Evolutionary conservation across 78 protist species (phyloP).

Genomic region (Dictyostelium firmibasis): DNA sequence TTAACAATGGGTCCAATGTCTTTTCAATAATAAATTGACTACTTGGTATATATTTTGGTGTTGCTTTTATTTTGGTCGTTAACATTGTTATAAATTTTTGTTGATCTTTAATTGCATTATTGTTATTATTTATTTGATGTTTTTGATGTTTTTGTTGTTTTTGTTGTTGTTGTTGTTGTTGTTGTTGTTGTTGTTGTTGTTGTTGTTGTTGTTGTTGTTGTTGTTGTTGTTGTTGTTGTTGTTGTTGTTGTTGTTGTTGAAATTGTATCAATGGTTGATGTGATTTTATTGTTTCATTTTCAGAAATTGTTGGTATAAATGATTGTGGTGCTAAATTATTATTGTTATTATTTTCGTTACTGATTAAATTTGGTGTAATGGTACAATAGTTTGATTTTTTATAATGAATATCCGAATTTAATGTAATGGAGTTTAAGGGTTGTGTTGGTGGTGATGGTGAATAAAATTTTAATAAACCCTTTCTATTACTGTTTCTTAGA

Average conservation of each 20-base stretch:
- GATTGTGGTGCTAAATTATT: background rate
- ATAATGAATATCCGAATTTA: background rate
- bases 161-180: background rate
- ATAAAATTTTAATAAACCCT: background rate
- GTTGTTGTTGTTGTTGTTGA: background rate
- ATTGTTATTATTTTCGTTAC: too few relatives aligned
- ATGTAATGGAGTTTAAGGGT: background rate
- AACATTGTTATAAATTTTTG: background rate
- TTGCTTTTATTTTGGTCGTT: background rate
- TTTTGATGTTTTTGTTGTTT: background rate
- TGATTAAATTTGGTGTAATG: background rate
- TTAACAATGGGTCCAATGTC: background rate
- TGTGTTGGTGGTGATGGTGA: too few relatives aligned
- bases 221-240: background rate
- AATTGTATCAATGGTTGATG: background rate
- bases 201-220: background rate
- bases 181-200: background rate
- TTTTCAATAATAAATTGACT: background rate
- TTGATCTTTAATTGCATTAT: background rate
- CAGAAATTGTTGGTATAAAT: background rate
- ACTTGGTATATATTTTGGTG: constrained; percentile 7
- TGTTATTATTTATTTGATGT: background rate
- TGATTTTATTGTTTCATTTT: background rate
- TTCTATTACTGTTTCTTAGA: background rate
- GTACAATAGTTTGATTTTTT: background rate